These are phyloP conservation scores for Coniella vitis DNA, from an alignment of 2,329 filamentous ascomycete species.

Conservation along the genomic window DNA sequence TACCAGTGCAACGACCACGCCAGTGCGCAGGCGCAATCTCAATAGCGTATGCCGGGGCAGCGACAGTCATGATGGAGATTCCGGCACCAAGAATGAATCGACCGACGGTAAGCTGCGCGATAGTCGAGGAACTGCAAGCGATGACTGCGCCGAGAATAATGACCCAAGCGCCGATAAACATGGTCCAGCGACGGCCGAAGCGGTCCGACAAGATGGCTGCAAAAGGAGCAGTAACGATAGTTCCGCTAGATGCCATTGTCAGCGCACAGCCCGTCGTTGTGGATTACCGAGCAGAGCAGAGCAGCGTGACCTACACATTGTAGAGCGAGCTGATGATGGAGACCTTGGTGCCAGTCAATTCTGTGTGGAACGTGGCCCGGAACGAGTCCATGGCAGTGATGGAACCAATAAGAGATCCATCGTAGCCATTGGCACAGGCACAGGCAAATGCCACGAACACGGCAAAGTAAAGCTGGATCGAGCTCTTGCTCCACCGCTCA, in stretches of 20 bases:
- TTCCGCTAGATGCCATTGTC: constrained; percentile 28
- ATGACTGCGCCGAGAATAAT: constrained; percentile 40
- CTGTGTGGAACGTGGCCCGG: constrained; percentile 31
- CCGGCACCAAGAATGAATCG: constrained; percentile 40
- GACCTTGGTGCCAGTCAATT: constrained; percentile 31
- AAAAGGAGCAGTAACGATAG: constrained; percentile 32
- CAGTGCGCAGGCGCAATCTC: constrained; percentile 43
- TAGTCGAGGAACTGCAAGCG: constrained; percentile 29
- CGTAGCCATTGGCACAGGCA: constrained; percentile 42
- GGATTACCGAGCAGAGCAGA: too few relatives aligned
- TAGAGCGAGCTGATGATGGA: constrained; percentile 41
- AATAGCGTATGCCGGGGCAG: constrained; percentile 40
- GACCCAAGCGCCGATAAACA: constrained; percentile 36
- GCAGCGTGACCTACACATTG: constrained; percentile 39
- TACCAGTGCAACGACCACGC: constrained; percentile 40
- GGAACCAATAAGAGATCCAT: constrained; percentile 38
- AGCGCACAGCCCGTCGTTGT: background rate
- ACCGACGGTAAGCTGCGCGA: constrained; percentile 37
- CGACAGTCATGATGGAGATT: constrained; percentile 41
- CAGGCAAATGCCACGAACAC: constrained; percentile 40
- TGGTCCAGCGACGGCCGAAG: constrained; percentile 36
- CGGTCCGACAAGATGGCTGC: constrained; percentile 39
- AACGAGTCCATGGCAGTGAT: constrained; percentile 39
- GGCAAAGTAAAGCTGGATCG: constrained; percentile 35
- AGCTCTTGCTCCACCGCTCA: constrained; percentile 33